A percentile compares a stretch with the other conserved stretches of the same genome.
phyloP scores from a whole-genome alignment of 1,284 basidiomycete species.

The Fomitopsis pinicola region DNA sequence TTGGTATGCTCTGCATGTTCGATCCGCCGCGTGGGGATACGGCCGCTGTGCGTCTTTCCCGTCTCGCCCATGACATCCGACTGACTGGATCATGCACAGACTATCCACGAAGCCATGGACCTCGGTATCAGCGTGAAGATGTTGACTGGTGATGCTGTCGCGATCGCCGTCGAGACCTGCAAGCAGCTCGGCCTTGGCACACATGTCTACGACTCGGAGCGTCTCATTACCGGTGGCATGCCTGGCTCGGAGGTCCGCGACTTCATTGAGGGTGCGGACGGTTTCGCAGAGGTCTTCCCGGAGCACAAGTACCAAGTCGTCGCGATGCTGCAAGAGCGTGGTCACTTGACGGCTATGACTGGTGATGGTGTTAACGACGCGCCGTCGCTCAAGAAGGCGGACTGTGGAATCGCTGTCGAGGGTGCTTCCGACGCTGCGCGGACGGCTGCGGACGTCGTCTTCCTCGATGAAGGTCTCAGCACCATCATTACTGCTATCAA shows the following conservation, averaged over 20 bases:
- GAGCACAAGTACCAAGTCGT: slow-evolving; percentile 12
- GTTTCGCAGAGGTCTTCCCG: slow-evolving; percentile 9
- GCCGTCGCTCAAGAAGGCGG: slow-evolving; percentile 10
- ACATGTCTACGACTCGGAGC: slow-evolving; percentile 9
- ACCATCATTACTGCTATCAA: slow-evolving; percentile 10
- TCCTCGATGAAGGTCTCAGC: slow-evolving; percentile 10
- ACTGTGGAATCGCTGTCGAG: slow-evolving; percentile 10
- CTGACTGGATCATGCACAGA: neutral
- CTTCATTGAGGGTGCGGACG: slow-evolving; percentile 10
- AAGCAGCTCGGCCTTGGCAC: slow-evolving; percentile 11
- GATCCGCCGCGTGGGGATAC: slow-evolving; percentile 9
- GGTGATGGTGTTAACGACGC: slow-evolving; percentile 9
- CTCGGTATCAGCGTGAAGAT: slow-evolving; percentile 10
- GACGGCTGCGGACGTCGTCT: slow-evolving; percentile 8
- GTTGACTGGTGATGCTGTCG: slow-evolving; percentile 10
- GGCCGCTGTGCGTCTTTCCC: neutral
- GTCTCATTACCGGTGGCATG: slow-evolving; percentile 7
- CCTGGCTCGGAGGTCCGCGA: slow-evolving; percentile 10
- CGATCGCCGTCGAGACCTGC: slow-evolving; percentile 10
- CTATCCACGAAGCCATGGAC: slow-evolving; percentile 9
- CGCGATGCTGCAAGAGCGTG: slow-evolving; percentile 9
- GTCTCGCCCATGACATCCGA: neutral
- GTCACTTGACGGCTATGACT: slow-evolving; percentile 10
- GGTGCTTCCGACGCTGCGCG: slow-evolving; percentile 9
- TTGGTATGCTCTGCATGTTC: slow-evolving; percentile 10